Base-by-base conservation (phyloP, 169 alveolate species). In the Cryptosporidium tyzzeri region DNA sequence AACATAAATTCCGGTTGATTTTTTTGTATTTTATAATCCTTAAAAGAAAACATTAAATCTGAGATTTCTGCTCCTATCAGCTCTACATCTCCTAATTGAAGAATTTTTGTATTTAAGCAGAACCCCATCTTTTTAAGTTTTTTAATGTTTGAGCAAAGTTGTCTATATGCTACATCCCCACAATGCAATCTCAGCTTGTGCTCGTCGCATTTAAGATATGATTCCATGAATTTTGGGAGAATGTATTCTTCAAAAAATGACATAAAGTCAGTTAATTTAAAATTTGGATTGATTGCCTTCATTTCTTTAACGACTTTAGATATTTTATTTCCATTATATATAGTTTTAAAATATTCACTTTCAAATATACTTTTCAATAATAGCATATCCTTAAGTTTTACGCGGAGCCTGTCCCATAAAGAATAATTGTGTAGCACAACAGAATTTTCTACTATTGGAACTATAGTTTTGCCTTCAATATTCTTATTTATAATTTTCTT, bases 381-480 rank as follows among this genome's bases (percentile, higher is more conserved):
- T 23, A 98, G 97, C 97, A 95, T 95, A 69, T 96, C 98, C 39
- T 94, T 92, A 31, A 96, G 91, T 62, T 91, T 84, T 68, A 96
- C 91, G 50, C 98, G 96, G 59, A 96, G 95, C 89, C 94, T 92
- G 29, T 95, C 96, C 96, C 97, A 93, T 9, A 95, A 93, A 0
- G 97, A 93, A 31, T 93, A 96, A 50, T 94, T 74, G 0, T 94
- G 91, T 67, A 93, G 65, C 33, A 94, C 91, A 23, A 95, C 74
- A 70, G 95, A 93, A 44, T 71, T 37, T 35, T 91, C 94, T 0
- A 50, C 33, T 86, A 31, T 50, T 23, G 18, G 18, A 23, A 10
- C 29, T 45, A 58, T 21, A n/a, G 18, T 55, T 9, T 31, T 23
- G 6, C 29, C 29, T 33, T 67, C 18, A 31, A 3, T 33, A 37